A percentile compares a stretch with the other conserved stretches of the same genome.
These are phyloP conservation scores for Vickermania ingenoplastis DNA, from an alignment of 208 protist genomes.

Conservation along the genomic window DNA sequence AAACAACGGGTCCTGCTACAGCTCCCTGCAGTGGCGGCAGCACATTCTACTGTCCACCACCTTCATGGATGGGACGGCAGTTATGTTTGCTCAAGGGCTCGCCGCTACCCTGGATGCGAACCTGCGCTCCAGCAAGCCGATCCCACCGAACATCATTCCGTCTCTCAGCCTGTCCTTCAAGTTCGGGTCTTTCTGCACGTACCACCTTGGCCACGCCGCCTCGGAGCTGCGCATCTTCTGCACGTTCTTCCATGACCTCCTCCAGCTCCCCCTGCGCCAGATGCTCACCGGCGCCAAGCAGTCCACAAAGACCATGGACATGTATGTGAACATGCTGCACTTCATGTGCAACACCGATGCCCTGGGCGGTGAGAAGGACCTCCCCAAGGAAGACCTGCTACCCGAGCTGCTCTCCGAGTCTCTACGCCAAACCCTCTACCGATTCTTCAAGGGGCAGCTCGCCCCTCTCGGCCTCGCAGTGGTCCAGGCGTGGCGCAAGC, in stretches of 20 bases:
- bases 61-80: constrained; percentile 64
- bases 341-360: constrained; percentile 87
- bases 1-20: constrained; percentile 17
- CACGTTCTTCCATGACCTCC: constrained; percentile 75
- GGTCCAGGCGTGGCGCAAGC: constrained; percentile 73
- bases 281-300: constrained; percentile 35
- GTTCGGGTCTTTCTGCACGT: constrained; percentile 77
- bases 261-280: constrained; percentile 61
- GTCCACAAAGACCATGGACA: constrained; percentile 50
- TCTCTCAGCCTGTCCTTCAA: constrained; percentile 66
- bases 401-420: constrained; percentile 45
- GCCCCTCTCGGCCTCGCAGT: constrained; percentile 46
- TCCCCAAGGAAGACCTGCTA: constrained; percentile 34
- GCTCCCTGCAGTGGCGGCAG: constrained; percentile 79
- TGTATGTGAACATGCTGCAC: constrained; percentile 82
- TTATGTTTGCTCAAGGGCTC: constrained; percentile 56
- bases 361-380: constrained; percentile 33
- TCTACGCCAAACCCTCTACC: constrained; percentile 33
- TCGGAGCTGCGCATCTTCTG: constrained; percentile 58
- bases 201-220: constrained; percentile 63
- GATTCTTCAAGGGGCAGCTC: constrained; percentile 68
- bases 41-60: constrained; percentile 84
- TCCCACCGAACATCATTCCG: constrained; percentile 47
- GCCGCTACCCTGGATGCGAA: constrained; percentile 29
- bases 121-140: constrained; percentile 14